Conservation (phyloP, 768 basidiomycete species). For the Kwoniella bestiolae region DNA sequence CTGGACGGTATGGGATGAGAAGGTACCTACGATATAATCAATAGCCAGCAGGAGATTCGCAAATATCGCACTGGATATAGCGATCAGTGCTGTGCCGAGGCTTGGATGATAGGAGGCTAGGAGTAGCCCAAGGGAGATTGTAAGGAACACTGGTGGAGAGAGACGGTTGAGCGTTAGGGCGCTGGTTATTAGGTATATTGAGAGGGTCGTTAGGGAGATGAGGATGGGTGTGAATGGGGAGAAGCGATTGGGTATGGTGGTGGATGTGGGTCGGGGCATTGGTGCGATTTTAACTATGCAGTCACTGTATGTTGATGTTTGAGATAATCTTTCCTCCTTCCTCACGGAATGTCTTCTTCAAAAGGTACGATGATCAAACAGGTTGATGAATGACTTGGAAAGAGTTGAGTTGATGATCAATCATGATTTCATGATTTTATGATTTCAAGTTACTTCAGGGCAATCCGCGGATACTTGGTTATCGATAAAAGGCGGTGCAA, state of each 20-base stretch:
- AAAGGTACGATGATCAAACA: too few species aligned
- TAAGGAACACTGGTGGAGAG: constrained; percentile 20
- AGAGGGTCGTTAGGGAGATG: constrained; percentile 5
- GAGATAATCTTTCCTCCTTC: too few species aligned
- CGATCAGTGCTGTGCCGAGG: constrained; percentile 2
- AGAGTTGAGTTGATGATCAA: too few species aligned
- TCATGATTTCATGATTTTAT: too few species aligned
- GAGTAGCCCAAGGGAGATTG: constrained; percentile 5
- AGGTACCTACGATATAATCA: constrained; percentile 22
- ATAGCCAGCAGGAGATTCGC: constrained; percentile 18
- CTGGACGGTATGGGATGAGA: not conserved
- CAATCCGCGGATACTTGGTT: too few species aligned
- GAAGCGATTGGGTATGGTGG: not conserved
- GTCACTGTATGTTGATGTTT: too few species aligned
- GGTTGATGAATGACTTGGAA: too few species aligned
- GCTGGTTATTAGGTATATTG: constrained; percentile 21
- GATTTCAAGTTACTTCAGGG: too few species aligned
- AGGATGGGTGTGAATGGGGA: constrained; percentile 9
- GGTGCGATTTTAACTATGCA: too few species aligned
- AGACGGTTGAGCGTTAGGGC: constrained; percentile 9
- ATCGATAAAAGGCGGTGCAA: too few species aligned
- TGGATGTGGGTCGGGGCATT: too few species aligned
- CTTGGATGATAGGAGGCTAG: constrained; percentile 6
- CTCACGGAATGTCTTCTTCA: too few species aligned
- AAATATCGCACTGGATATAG: not conserved